Conservation (phyloP, 2,329 filamentous ascomycete species). For the Rhexocercosporidium sp. region DNA sequence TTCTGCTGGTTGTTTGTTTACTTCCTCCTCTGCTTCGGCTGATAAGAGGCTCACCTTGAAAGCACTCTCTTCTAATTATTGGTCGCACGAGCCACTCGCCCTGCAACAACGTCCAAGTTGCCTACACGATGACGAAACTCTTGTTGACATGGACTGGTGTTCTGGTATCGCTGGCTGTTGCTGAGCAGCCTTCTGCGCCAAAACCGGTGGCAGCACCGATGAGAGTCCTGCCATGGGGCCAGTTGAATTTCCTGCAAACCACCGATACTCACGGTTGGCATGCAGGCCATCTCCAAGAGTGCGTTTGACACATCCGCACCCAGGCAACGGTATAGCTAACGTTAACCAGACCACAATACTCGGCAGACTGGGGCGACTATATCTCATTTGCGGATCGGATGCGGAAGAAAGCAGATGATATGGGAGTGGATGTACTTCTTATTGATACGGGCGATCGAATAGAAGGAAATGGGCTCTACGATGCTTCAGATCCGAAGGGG, state of each 20-base stretch:
- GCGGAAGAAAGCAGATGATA: constrained; percentile 75
- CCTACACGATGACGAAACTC: constrained; percentile 25
- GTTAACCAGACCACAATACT: constrained; percentile 75
- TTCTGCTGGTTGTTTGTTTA: background rate
- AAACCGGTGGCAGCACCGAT: constrained; percentile 79
- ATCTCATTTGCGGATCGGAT: constrained; percentile 89
- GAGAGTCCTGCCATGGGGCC: constrained; percentile 86
- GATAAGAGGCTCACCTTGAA: no score
- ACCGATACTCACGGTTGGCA: constrained; percentile 98
- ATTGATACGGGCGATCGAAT: constrained; percentile 93
- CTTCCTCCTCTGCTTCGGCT: background rate
- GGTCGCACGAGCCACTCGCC: background rate
- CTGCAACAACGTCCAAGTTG: background rate
- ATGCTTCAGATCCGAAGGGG: constrained; percentile 86
- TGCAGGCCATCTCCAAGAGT: constrained; percentile 91
- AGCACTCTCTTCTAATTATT: background rate
- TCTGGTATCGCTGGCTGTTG: constrained; percentile 39
- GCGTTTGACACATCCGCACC: constrained; percentile 38
- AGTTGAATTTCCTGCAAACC: constrained; percentile 96
- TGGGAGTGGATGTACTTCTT: constrained; percentile 85
- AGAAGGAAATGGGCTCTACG: constrained; percentile 94
- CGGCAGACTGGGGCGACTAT: constrained; percentile 97
- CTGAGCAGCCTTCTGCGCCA: constrained; percentile 81
- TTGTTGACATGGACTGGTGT: constrained; percentile 33
- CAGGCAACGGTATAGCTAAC: constrained; percentile 22